These are phyloP conservation scores for Metarhizium robertsii DNA, from an alignment of 2,329 filamentous ascomycete genomes.

Conservation along the genomic window DNA sequence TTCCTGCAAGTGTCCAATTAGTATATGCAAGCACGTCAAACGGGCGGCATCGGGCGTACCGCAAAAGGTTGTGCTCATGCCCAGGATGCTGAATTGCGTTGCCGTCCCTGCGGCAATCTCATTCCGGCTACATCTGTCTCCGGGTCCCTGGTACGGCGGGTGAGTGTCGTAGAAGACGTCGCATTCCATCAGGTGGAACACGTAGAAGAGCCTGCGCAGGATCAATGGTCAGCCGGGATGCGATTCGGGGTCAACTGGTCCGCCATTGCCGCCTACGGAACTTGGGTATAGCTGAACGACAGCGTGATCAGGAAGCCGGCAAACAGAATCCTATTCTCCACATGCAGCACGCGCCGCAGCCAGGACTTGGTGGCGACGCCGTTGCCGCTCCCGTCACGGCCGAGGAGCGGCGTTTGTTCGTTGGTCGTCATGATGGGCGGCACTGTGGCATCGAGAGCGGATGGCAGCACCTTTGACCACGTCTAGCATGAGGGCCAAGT, in stretches of 20 bases:
- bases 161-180: conserved; percentile 57
- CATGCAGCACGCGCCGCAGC: conserved; percentile 11
- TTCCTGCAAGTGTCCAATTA: conserved; percentile 16
- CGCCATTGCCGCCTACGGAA: conserved; percentile 28
- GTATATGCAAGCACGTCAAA: not conserved
- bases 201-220: conserved; percentile 41
- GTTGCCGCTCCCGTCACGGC: not conserved
- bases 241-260: not conserved
- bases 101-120: conserved; percentile 58
- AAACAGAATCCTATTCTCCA: conserved; percentile 41
- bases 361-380: not conserved
- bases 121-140: conserved; percentile 48
- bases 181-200: conserved; percentile 64
- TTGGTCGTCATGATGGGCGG: not conserved
- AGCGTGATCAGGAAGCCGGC: conserved; percentile 51
- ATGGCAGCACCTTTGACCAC: not conserved
- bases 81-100: conserved; percentile 52
- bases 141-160: conserved; percentile 34
- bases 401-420: conserved; percentile 1
- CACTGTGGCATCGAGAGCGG: not conserved
- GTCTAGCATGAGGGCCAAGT: not conserved
- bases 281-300: conserved; percentile 39
- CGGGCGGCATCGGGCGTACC: conserved; percentile 25
- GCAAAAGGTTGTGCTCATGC: conserved; percentile 58
- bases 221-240: too few species aligned